Percentiles rank a stretch among this genome's conserved stretches.
Conservation (phyloP, 495 filamentous ascomycete species). For the Venustampulla echinocandica region DNA sequence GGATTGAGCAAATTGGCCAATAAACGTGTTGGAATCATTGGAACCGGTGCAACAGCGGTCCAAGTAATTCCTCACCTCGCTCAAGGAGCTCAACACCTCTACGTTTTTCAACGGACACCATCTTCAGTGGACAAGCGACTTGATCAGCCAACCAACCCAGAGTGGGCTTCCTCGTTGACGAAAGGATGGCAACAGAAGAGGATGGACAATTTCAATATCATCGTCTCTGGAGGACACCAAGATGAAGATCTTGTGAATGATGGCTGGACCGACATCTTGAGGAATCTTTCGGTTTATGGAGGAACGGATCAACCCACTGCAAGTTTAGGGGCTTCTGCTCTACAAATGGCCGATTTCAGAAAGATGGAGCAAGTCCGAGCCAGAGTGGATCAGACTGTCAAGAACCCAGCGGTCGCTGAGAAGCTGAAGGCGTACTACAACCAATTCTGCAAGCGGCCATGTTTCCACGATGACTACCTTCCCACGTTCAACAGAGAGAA, state of each 20-base stretch:
- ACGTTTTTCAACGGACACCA: conserved; percentile 49
- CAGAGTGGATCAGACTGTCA: conserved; percentile 35
- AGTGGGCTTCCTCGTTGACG: conserved; percentile 27
- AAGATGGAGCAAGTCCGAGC: conserved; percentile 17
- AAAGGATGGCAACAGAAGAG: conserved; percentile 39
- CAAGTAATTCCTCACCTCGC: conserved; percentile 44
- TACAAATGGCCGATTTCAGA: background rate
- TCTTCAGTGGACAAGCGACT: conserved; percentile 39
- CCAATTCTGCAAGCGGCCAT: conserved; percentile 37
- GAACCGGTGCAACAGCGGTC: conserved; percentile 48
- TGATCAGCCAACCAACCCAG: conserved; percentile 39
- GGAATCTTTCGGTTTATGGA: background rate
- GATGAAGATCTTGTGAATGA: conserved; percentile 32
- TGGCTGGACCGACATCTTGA: conserved; percentile 28
- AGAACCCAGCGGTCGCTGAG: conserved; percentile 32
- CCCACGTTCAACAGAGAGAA: conserved; percentile 34
- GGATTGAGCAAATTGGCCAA: conserved; percentile 35
- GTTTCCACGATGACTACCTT: conserved; percentile 40
- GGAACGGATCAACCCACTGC: background rate
- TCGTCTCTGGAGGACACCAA: conserved; percentile 20
- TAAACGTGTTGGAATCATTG: conserved; percentile 45
- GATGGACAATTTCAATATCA: conserved; percentile 27
- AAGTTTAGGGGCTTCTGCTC: background rate
- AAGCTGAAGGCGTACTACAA: conserved; percentile 39
- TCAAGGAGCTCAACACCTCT: conserved; percentile 40